Percentiles rank a stretch among this genome's conserved stretches.
Conservation (phyloP, 768 basidiomycete species). For the Suillus spraguei region DNA sequence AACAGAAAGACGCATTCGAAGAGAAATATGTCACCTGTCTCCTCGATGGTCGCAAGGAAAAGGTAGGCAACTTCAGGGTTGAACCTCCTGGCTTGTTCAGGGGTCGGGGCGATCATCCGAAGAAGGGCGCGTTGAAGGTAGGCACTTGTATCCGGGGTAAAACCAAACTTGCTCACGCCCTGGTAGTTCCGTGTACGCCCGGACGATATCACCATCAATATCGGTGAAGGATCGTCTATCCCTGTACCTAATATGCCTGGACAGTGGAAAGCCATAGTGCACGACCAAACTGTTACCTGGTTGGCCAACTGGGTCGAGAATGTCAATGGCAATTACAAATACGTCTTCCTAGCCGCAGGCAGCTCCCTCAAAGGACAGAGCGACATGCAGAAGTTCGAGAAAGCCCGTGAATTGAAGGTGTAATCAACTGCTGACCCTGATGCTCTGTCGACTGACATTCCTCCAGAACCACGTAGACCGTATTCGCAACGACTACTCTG, state of each 20-base stretch:
- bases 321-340: constrained; percentile 93
- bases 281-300: constrained; percentile 99
- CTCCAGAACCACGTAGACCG: constrained; percentile 83
- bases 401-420: constrained; percentile 95
- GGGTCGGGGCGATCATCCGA: constrained; percentile 97
- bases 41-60: constrained; percentile 97
- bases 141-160: constrained; percentile 19
- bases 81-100: constrained; percentile 99
- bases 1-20: constrained; percentile 81
- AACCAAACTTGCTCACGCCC: constrained; percentile 14
- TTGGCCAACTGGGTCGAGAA: constrained; percentile 99
- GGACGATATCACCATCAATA: constrained; percentile 96
- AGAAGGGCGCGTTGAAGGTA: constrained; percentile 95
- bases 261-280: constrained; percentile 83
- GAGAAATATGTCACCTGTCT: constrained; percentile 81
- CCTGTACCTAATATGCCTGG: constrained; percentile 93
- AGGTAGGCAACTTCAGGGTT: constrained; percentile 96
- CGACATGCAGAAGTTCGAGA: constrained; percentile 98
- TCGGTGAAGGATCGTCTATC: constrained; percentile 71
- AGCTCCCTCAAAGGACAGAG: constrained; percentile 98
- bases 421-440: constrained; percentile 6
- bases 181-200: constrained; percentile 82
- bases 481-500: constrained; percentile 87
- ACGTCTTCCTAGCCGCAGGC: constrained; percentile 97
- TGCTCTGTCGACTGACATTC: constrained; percentile 14